These are phyloP conservation scores for Leishmania guyanensis DNA, from an alignment of 208 protist species.

Conservation along the genomic window DNA sequence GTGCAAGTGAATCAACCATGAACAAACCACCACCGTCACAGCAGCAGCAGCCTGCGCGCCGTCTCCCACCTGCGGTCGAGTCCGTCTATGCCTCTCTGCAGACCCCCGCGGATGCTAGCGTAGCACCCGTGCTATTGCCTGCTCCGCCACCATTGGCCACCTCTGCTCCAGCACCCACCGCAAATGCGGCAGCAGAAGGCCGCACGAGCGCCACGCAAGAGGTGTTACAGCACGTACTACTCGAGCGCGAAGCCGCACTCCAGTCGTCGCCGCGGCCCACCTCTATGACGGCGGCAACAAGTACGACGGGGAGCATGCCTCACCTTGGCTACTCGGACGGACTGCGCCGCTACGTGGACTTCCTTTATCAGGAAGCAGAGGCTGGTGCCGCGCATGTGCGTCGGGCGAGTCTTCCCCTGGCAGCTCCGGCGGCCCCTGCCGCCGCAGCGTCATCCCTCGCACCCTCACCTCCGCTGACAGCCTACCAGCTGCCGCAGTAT, in stretches of 20 bases:
- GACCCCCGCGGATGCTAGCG: not conserved
- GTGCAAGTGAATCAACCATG: not conserved
- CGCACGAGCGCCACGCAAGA: constrained; percentile 16
- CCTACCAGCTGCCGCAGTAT: not conserved
- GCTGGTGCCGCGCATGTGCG: constrained; percentile 22
- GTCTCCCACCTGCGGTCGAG: constrained; percentile 23
- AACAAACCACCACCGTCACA: constrained; percentile 3
- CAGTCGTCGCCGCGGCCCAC: constrained; percentile 4
- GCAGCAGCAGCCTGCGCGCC: not conserved
- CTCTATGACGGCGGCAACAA: not conserved
- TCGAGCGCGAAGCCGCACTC: constrained; percentile 26
- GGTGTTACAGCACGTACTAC: constrained; percentile 21
- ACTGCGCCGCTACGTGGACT: constrained; percentile 36
- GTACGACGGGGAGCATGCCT: not conserved
- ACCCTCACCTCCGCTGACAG: not conserved
- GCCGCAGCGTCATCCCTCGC: not conserved
- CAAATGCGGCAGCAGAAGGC: constrained; percentile 4
- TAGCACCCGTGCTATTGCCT: constrained; percentile 10
- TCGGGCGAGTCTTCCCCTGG: not conserved
- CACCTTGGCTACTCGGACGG: constrained; percentile 9
- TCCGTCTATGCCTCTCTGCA: constrained; percentile 31
- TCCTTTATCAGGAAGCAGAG: constrained; percentile 36
- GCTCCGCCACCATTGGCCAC: not conserved
- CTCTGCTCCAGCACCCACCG: not conserved
- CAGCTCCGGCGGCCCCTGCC: not conserved